Evolutionary conservation across 2,329 filamentous ascomycete genomes (phyloP), one percentile per base, ranked within the genome.

Genomic region (Cladophialophora exuberans): DNA sequence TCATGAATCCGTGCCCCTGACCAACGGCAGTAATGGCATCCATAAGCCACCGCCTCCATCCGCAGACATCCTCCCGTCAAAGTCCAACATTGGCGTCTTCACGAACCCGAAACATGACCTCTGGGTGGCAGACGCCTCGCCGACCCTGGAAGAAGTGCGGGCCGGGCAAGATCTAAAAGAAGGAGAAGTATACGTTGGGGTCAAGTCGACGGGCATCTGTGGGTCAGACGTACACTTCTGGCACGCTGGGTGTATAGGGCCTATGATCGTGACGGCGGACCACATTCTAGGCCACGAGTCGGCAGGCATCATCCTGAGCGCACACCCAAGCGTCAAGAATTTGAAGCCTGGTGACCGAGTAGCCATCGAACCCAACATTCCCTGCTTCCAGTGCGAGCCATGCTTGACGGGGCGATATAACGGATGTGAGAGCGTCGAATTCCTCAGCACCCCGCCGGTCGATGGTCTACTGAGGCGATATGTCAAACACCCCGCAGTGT

Each of bases 221-320:
- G 93, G 93, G 54, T 96, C 90, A 57, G 92, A 97, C 73, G 87
- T 97, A 53, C 93, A 97, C 76, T 97, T 97, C 79, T 97, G 93
- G 93, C 90, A 95, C 70, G 88, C 88, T 45, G 93, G 93, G 63
- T 89, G 89, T 77, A 97, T 97, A 70, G 93, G 93, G 23, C 92
- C 92, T 64, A 97, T 97, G 92, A 87, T 97, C 61, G 93, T 97
- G 43, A 82, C 83, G 64, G 88, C 83, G 67, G 87, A 92, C 68
- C 93, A 97, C 73, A 91, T 97, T 68, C 85, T 97, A 17, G 93
- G 93, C 63, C 93, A 97, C 79, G 93, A 97, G 76, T 94, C 90
- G 36, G 93, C 92, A 61, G 86, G 79, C 35, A 87, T 72, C 67
- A 75, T 97, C 56, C 82, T 97, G 63, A 88, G 91, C 13, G 87